Conservation (phyloP, 768 basidiomycete genomes). For the Pluteus cervinus region DNA sequence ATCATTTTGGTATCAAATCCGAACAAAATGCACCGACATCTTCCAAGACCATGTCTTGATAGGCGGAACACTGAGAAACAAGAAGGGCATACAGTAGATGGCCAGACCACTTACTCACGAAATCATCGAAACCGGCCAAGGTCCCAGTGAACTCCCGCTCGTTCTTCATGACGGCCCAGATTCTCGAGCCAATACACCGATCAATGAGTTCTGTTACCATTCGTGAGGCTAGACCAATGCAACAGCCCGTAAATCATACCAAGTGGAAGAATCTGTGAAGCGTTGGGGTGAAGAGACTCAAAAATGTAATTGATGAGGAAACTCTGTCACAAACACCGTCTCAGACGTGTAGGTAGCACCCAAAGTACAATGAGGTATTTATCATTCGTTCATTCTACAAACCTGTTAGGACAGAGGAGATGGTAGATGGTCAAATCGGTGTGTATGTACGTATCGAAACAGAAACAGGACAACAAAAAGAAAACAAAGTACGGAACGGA, state of each 20-base stretch:
- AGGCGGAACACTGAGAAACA: neutral
- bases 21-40: slow-evolving; percentile 60
- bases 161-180: slow-evolving; percentile 98
- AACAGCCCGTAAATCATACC: too few species aligned
- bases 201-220: slow-evolving; percentile 78
- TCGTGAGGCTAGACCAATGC: neutral
- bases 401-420: too few species aligned
- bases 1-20: neutral
- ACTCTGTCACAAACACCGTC: too few species aligned
- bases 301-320: slow-evolving; percentile 7
- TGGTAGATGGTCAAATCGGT: too few species aligned
- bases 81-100: too few species aligned
- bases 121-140: slow-evolving; percentile 94
- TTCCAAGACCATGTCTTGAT: slow-evolving; percentile 84
- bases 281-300: slow-evolving; percentile 16
- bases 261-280: slow-evolving; percentile 89
- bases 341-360: too few species aligned
- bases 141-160: slow-evolving; percentile 96
- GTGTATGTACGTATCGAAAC: too few species aligned
- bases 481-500: slow-evolving; percentile 13
- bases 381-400: too few species aligned
- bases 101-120: slow-evolving; percentile 95
- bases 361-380: too few species aligned
- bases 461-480: slow-evolving; percentile 2
- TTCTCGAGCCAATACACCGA: slow-evolving; percentile 90